A percentile compares a stretch with the other conserved stretches of the same genome.
These are phyloP conservation scores for Striga hermonthica DNA, from an alignment of 305 asterid genomes.

Conservation along the genomic window DNA sequence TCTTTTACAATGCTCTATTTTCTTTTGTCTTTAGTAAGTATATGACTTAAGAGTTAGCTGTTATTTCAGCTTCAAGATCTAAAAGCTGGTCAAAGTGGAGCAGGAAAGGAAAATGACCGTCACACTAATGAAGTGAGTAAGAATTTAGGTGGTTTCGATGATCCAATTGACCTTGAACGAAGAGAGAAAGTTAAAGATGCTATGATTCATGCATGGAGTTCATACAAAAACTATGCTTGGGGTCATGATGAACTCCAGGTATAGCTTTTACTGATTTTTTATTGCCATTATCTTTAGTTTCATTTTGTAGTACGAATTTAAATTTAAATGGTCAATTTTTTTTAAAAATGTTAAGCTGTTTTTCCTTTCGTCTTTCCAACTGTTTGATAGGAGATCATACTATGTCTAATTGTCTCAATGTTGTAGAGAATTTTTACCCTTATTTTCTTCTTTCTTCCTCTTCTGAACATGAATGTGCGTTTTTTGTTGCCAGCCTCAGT, in stretches of 20 bases:
- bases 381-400: slow-evolving; percentile 13
- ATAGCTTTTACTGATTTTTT: slow-evolving; percentile 18
- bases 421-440: slow-evolving; percentile 1
- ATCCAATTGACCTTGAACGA: slow-evolving; percentile 57
- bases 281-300: slow-evolving; percentile 14
- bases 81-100: slow-evolving; percentile 41
- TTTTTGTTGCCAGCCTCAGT: slow-evolving; percentile 69
- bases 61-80: slow-evolving; percentile 65
- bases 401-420: background rate
- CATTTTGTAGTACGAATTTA: slow-evolving; percentile 6
- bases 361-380: slow-evolving; percentile 21
- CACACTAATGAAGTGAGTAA: slow-evolving; percentile 30
- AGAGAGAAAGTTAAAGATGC: slow-evolving; percentile 90
- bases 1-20: too few species aligned
- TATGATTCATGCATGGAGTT: slow-evolving; percentile 95
- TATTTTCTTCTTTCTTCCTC: background rate
- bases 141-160: slow-evolving; percentile 44
- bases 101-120: slow-evolving; percentile 29
- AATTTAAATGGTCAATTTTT: slow-evolving; percentile 21
- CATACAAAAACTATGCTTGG: slow-evolving; percentile 97
- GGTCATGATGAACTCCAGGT: slow-evolving; percentile 99
- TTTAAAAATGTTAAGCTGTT: slow-evolving; percentile 20
- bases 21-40: background rate
- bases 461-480: slow-evolving; percentile 29
- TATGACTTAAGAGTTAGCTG: slow-evolving; percentile 21